Evolutionary conservation across 2,329 filamentous ascomycete species (phyloP).

Genomic region (Diaporthe citriasiana): DNA sequence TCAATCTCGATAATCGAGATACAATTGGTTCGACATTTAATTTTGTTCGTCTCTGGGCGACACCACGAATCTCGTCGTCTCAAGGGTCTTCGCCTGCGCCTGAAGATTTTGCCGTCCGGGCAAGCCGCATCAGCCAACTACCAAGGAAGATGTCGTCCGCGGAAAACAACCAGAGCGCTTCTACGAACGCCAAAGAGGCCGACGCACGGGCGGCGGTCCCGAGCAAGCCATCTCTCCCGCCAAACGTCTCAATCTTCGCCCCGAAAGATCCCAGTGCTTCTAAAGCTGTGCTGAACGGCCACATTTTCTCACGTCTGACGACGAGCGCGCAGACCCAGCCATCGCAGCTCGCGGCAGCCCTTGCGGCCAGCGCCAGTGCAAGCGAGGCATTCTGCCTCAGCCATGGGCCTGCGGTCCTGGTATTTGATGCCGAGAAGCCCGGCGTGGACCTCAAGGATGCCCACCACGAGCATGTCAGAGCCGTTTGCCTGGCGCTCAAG

Average conservation of each 20-base stretch:
- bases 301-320: slow-evolving; percentile 45
- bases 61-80: not conserved
- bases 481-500: slow-evolving; percentile 45
- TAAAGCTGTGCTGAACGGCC: slow-evolving; percentile 41
- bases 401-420: slow-evolving; percentile 43
- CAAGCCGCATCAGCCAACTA: not conserved
- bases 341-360: slow-evolving; percentile 35
- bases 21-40: not conserved
- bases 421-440: slow-evolving; percentile 41
- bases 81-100: too few species aligned
- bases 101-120: slow-evolving; percentile 10
- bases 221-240: slow-evolving; percentile 40
- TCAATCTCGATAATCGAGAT: not conserved
- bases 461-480: slow-evolving; percentile 47
- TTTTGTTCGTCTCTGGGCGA: not conserved
- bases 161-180: not conserved
- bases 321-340: slow-evolving; percentile 42
- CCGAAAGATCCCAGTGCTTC: slow-evolving; percentile 36
- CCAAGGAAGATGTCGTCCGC: slow-evolving; percentile 33
- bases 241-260: slow-evolving; percentile 46
- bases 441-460: slow-evolving; percentile 40
- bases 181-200: not conserved
- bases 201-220: not conserved
- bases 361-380: slow-evolving; percentile 29
- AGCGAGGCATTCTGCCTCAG: slow-evolving; percentile 43